Base-by-base conservation (phyloP, 2,329 filamentous ascomycete species). In the Sarocladiaceae sp. region DNA sequence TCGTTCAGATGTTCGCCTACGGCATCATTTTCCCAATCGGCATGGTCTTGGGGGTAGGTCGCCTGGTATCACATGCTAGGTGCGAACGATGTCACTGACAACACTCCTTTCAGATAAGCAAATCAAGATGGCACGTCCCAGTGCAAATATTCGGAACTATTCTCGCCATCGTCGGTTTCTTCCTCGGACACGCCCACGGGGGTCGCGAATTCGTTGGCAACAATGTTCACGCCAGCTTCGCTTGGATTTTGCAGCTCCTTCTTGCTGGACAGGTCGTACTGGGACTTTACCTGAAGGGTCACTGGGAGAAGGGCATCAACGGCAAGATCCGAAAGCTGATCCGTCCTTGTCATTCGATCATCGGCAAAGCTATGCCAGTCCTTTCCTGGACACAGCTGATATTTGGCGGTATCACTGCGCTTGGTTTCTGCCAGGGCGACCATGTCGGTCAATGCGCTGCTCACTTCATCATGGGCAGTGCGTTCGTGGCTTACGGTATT, bases 381-480 rank as follows among this genome's bases (percentile, higher is more conserved):
- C 77, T 91, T 1, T 82, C 87, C 23, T 99, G 94, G 94, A 79
- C 86, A 5, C 94, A 99, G 74, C 95, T 99, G 84, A 67, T 99
- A 6, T 96, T 99, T 68, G 94, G 94, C 49, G 94, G 91, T 35
- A 97, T 99, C 63, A 93, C 93, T 0, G 79, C 88, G 3, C 77
- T 96, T 52, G 94, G 94, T 20, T 97, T 96, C 75, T 99, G 94
- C 68, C 88, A 90, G 59, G 90, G 79, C 51, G 92, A 97, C 53
- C 93, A 99, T 64, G 68, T 91, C 1, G 93, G 92, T 28, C 94
- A 99, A 69, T 99, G 94, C 70, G 73, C 89, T 37, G 94, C 94
- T 1, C 94, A 99, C 69, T 99, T 97, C 70, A 99, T 97, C 69
- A 99, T 99, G 94, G 94, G 94, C 40, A 87, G 88, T 59, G 92